Evolutionary conservation across 2,329 filamentous ascomycete genomes (phyloP), one percentile per base, ranked within the genome.

Genomic region (Scorias spongiosa): DNA sequence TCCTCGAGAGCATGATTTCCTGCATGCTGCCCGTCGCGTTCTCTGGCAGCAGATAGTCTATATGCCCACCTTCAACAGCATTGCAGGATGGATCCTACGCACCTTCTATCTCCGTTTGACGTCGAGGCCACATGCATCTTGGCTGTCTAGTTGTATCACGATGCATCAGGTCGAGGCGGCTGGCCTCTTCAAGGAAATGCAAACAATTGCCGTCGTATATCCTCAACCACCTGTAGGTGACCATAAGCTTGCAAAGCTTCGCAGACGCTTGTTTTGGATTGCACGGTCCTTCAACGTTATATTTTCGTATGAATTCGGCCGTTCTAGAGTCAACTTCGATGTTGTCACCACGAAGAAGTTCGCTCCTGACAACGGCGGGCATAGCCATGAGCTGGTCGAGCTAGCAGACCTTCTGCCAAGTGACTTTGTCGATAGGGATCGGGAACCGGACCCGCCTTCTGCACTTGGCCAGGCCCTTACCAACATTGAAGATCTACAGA

Each of bases 161-260:
- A 74, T 78, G 71, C 74, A 78, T 49, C 64, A 76, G 48, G 62
- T 72, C 2, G 75, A 77, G 52, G 72, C 73, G 2, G 67, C 68
- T 4, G 66, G 68, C 0, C 46, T 73, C 5, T 67, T 71, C 36
- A 62, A 60, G 11, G 69, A 71, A 43, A 56, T 59, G 42, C 53
- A 57, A 42, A 57, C 57, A 10, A 59, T 58, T 28, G 57, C 55
- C 17, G 55, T 58, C 2, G 56, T 60, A n/a, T 57, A 59, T 40
- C 59, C n/a, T 10, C 51, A 51, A 39, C 48, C 54, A 0, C 54
- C 54, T 1, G 52, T 51, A 2, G 52, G 49, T 6, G 57, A 60
- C 41, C 54, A 58, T 44, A 58, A 57, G 29, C 47, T 60, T 1
- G 55, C 53, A 1, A 59, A 57, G 44, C 49, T 48, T 12, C 44